Evolutionary conservation across 345 rosid genomes (phyloP).

Genomic region (Arabis hirsuta): DNA sequence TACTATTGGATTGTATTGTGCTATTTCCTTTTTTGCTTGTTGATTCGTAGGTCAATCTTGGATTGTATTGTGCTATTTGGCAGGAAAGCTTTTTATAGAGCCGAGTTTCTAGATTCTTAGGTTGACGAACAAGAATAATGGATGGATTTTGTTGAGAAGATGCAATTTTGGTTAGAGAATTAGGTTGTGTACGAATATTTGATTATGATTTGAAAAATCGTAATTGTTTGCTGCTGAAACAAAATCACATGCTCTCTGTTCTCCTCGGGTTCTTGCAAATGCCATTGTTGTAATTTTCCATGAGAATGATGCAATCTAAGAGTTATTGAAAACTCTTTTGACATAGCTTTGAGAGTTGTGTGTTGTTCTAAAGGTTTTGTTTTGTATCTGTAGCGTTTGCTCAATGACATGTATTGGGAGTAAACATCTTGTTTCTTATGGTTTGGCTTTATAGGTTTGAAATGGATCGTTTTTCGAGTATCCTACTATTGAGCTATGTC

Average conservation of each 20-base stretch:
- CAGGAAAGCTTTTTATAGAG: background rate
- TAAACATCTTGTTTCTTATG: background rate
- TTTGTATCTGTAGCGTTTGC: background rate
- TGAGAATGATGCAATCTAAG: constrained; percentile 17
- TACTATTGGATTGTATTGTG: background rate
- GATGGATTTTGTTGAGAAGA: constrained; percentile 1
- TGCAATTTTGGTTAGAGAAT: background rate
- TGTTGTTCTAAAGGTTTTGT: background rate
- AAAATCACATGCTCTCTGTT: background rate
- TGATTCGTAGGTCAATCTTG: constrained; percentile 12
- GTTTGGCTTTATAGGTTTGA: no score
- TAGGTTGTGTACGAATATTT: background rate
- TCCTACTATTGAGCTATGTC: background rate
- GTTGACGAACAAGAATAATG: background rate
- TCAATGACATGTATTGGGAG: background rate
- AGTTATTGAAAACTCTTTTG: background rate
- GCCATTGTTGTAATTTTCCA: constrained; percentile 3
- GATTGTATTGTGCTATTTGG: constrained; percentile 13
- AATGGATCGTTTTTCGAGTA: background rate
- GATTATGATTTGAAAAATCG: constrained; percentile 9
- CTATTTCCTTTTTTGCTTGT: background rate
- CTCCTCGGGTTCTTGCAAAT: background rate
- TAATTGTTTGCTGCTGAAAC: background rate
- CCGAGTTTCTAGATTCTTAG: background rate
- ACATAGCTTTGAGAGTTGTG: constrained; percentile 8